Evolutionary conservation across 805 yeast genomes (phyloP).

Genomic region (Candida rishiriensis): DNA sequence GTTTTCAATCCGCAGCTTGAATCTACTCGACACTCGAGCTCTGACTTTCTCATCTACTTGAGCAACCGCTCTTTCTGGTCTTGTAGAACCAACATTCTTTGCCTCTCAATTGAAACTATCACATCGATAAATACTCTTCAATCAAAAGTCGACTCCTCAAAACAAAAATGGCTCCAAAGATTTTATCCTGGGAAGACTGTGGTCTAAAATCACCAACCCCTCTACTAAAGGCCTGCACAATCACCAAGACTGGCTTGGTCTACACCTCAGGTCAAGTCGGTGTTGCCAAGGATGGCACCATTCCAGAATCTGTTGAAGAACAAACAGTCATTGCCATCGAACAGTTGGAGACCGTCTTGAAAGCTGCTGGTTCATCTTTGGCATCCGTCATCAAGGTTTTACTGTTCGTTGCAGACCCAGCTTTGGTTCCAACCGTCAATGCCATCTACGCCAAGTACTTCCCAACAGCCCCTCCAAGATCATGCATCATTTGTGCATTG

Average conservation of each 20-base stretch:
- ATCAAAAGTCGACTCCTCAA: background rate
- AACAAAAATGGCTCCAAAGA: slow-evolving; percentile 13
- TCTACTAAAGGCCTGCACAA: slow-evolving; percentile 19
- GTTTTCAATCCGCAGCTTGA: no score
- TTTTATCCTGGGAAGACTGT: slow-evolving; percentile 23
- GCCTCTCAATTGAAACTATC: no score
- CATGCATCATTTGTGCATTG: slow-evolving; percentile 45
- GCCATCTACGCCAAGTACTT: slow-evolving; percentile 43
- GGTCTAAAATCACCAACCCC: slow-evolving; percentile 18
- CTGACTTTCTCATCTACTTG: no score
- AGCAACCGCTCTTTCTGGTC: no score
- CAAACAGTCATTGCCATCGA: slow-evolving; percentile 43
- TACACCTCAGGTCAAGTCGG: slow-evolving; percentile 28
- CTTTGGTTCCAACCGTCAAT: slow-evolving; percentile 39
- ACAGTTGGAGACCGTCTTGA: slow-evolving; percentile 37
- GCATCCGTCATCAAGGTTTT: slow-evolving; percentile 45
- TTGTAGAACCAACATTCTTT: no score
- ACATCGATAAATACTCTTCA: no score
- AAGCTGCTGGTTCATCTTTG: slow-evolving; percentile 39
- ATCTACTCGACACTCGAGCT: no score
- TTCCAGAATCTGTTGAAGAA: slow-evolving; percentile 39
- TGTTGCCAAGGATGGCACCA: slow-evolving; percentile 27
- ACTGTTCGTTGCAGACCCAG: slow-evolving; percentile 41
- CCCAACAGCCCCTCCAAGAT: slow-evolving; percentile 46
- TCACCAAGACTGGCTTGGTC: slow-evolving; percentile 24